A percentile compares a stretch with the other conserved stretches of the same genome.
phyloP scores from a whole-genome alignment of 2,329 filamentous ascomycete genomes.

The Lachnellula willkommii region DNA sequence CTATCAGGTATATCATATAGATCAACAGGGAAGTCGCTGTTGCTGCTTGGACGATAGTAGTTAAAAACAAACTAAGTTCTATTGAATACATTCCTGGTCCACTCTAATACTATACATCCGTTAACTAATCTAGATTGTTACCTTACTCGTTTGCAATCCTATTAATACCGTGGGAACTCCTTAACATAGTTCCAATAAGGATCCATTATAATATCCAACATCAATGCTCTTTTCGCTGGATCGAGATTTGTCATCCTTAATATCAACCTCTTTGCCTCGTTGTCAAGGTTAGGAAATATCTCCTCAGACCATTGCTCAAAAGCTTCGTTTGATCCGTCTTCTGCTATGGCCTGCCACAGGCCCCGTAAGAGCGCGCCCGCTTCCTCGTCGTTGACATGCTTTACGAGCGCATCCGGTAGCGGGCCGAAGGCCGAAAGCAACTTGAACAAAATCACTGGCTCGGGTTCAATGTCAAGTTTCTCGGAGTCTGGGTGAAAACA shows the following conservation, averaged over 20 bases:
- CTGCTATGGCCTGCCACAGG: conserved; percentile 17
- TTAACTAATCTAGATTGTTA: too few species aligned
- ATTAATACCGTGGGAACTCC: too few species aligned
- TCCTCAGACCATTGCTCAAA: conserved; percentile 29
- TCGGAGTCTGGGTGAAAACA: conserved; percentile 25
- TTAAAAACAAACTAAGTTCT: too few species aligned
- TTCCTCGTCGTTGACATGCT: conserved; percentile 28
- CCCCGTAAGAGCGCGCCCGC: conserved; percentile 20
- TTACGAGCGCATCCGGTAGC: conserved; percentile 25
- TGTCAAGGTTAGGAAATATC: conserved; percentile 28
- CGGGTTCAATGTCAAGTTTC: conserved; percentile 24
- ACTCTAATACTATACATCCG: too few species aligned
- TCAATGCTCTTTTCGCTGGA: conserved; percentile 26
- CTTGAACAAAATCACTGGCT: conserved; percentile 27
- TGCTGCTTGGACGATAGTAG: too few species aligned
- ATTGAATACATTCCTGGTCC: too few species aligned
- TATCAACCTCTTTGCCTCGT: conserved; percentile 29
- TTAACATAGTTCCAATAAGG: conserved; percentile 3
- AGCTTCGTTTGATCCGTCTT: conserved; percentile 17
- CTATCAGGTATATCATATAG: too few species aligned
- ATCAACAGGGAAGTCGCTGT: too few species aligned
- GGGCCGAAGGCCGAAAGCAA: conserved; percentile 30
- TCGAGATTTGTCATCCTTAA: conserved; percentile 30
- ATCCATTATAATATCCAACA: conserved; percentile 10
- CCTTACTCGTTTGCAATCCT: too few species aligned